Evolutionary conservation across 2,329 filamentous ascomycete genomes (phyloP).

Genomic region (Tricladium varicosporioides): DNA sequence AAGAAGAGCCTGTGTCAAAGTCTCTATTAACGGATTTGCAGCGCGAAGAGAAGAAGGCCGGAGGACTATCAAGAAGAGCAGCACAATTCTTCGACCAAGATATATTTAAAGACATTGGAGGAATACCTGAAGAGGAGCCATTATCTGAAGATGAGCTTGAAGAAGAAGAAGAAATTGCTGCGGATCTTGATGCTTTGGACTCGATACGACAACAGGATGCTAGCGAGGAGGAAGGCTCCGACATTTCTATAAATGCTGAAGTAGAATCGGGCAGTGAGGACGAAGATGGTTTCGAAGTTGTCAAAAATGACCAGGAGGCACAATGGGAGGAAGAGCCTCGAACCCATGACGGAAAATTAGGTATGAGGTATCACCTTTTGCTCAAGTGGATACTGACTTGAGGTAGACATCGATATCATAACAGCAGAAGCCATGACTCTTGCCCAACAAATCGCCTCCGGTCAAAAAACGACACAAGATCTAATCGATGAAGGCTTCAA

Average conservation of each 20-base stretch:
- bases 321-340: slow-evolving; percentile 67
- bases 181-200: slow-evolving; percentile 34
- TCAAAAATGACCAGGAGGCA: slow-evolving; percentile 52
- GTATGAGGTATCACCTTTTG: slow-evolving; percentile 39
- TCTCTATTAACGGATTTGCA: slow-evolving; percentile 63
- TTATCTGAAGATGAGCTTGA: slow-evolving; percentile 39
- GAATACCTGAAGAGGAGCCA: slow-evolving; percentile 56
- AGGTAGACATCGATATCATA: slow-evolving; percentile 88
- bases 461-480: slow-evolving; percentile 75
- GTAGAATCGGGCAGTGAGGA: slow-evolving; percentile 29
- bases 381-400: slow-evolving; percentile 18
- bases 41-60: slow-evolving; percentile 45
- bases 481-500: slow-evolving; percentile 91
- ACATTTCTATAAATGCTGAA: slow-evolving; percentile 23
- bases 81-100: slow-evolving; percentile 92
- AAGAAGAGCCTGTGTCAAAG: slow-evolving; percentile 44
- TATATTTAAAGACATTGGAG: slow-evolving; percentile 82
- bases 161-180: slow-evolving; percentile 41
- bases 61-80: slow-evolving; percentile 78
- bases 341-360: slow-evolving; percentile 57
- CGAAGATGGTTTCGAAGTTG: slow-evolving; percentile 60
- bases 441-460: slow-evolving; percentile 86
- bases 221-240: slow-evolving; percentile 32
- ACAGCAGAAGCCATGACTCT: slow-evolving; percentile 99
- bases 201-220: slow-evolving; percentile 33